phyloP scores from a whole-genome alignment of 225 moss, liverwort and hornwort genomes.

The Bryum argenteum region DNA sequence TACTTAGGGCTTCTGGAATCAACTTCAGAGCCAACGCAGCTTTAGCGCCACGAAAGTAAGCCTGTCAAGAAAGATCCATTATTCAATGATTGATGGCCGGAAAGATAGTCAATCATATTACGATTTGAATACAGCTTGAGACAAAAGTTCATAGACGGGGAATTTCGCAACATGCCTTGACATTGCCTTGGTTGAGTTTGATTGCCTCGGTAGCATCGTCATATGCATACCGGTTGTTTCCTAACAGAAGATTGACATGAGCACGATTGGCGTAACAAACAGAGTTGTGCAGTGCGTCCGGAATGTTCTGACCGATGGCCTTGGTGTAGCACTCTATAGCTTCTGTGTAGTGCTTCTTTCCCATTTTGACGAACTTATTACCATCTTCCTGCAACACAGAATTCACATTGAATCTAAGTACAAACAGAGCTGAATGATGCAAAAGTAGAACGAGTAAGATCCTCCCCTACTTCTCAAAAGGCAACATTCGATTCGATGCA shows the following conservation, averaged over 20 bases:
- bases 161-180: slow-evolving; percentile 64
- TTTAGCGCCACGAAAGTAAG: slow-evolving; percentile 87
- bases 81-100: no score
- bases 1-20: slow-evolving; percentile 60
- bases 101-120: no score
- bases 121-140: no score
- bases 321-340: slow-evolving; percentile 86
- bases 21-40: slow-evolving; percentile 82
- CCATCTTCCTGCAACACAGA: slow-evolving; percentile 68
- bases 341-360: slow-evolving; percentile 63
- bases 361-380: slow-evolving; percentile 85
- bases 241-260: no score
- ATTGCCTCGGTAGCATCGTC: slow-evolving; percentile 85
- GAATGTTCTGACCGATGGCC: slow-evolving; percentile 23
- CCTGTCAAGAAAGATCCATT: slow-evolving; percentile 44
- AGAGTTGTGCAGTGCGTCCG: slow-evolving; percentile 50
- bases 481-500: background rate
- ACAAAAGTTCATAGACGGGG: background rate
- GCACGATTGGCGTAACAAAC: slow-evolving; percentile 22
- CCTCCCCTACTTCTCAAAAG: no score
- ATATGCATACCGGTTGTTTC: no score
- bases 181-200: slow-evolving; percentile 52
- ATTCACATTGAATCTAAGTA: slow-evolving; percentile 8
- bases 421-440: background rate
- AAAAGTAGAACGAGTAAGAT: background rate